Evolutionary conservation across 2,329 filamentous ascomycete species (phyloP).

Genomic region (Botrytis fragariae): DNA sequence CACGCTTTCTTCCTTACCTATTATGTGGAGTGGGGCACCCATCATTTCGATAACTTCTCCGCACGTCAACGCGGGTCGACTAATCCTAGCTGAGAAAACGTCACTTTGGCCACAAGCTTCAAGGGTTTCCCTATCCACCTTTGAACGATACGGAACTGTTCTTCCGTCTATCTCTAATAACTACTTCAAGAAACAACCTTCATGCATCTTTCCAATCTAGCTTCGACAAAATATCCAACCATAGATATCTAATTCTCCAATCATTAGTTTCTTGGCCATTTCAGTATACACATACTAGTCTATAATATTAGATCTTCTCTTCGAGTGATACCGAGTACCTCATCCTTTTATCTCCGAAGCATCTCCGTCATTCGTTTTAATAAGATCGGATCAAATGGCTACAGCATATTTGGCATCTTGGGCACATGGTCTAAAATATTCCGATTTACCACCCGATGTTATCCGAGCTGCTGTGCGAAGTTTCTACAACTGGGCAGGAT

Average conservation of each 20-base stretch:
- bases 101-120: background rate
- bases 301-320: background rate
- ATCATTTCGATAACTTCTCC: background rate
- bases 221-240: background rate
- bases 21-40: background rate
- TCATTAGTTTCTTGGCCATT: background rate
- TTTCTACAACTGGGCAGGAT: constrained; percentile 55
- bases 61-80: background rate
- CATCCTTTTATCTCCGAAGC: background rate
- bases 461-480: constrained; percentile 46
- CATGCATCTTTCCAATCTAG: background rate
- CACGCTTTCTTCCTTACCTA: background rate
- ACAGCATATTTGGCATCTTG: constrained; percentile 49
- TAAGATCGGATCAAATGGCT: constrained; percentile 41
- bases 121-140: background rate
- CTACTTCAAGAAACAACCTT: background rate
- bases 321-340: background rate
- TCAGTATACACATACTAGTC: background rate
- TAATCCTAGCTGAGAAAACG: background rate
- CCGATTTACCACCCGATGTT: constrained; percentile 43
- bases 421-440: constrained; percentile 44
- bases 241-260: background rate
- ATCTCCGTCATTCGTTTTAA: background rate
- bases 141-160: background rate
- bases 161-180: background rate